Evolutionary conservation across 352 stramenopile genomes (phyloP).

Genomic region (Plasmopara halstedii): DNA sequence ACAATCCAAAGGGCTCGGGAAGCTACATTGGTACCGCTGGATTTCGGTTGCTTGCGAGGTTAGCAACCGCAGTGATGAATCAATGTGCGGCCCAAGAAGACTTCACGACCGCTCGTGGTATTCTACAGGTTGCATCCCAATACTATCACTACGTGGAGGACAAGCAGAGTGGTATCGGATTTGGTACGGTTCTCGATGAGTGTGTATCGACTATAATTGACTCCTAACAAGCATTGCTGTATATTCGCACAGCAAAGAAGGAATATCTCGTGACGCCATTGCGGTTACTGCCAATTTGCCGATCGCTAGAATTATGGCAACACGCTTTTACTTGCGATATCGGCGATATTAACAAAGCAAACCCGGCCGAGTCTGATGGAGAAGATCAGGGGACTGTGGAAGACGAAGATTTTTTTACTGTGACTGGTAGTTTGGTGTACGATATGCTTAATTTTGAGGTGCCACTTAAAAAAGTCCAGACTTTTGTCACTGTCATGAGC

Average conservation of each 20-base stretch:
- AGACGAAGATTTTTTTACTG: constrained; percentile 76
- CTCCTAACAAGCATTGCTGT: constrained; percentile 4
- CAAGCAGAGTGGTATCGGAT: constrained; percentile 59
- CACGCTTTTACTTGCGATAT: constrained; percentile 77
- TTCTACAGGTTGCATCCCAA: constrained; percentile 71
- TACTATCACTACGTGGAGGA: constrained; percentile 79
- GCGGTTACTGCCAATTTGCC: constrained; percentile 54
- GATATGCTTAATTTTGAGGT: constrained; percentile 83
- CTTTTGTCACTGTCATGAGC: constrained; percentile 77
- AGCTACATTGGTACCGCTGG: constrained; percentile 66
- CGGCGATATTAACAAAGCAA: constrained; percentile 36
- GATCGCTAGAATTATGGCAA: constrained; percentile 80
- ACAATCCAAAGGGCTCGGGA: constrained; percentile 75
- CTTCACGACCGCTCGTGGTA: constrained; percentile 69
- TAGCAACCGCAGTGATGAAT: constrained; percentile 61
- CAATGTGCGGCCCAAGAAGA: constrained; percentile 71
- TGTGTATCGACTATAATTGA: not conserved
- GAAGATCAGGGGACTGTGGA: constrained; percentile 25
- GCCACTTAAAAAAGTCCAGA: constrained; percentile 58
- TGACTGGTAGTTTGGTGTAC: constrained; percentile 76
- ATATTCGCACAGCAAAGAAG: constrained; percentile 48
- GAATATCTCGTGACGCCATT: constrained; percentile 69
- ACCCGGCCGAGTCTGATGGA: constrained; percentile 32
- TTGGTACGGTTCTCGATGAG: constrained; percentile 37
- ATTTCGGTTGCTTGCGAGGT: constrained; percentile 49